Base-by-base conservation (phyloP, 495 filamentous ascomycete species). In the Penicillium bialowiezense region DNA sequence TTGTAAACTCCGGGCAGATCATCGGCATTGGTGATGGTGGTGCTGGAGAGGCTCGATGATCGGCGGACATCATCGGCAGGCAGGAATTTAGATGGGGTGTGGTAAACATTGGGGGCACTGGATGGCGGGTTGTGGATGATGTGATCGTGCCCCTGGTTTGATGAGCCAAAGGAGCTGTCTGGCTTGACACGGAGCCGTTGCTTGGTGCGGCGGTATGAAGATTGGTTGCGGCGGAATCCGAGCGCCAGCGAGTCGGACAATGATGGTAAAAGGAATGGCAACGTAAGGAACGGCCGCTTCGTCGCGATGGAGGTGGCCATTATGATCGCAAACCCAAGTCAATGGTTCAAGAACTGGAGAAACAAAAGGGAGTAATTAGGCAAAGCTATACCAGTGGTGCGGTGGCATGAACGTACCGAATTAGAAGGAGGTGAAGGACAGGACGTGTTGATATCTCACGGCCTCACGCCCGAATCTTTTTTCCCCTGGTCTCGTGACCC, bases 111-210 rank as follows among this genome's bases (percentile, higher is more conserved):
- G 2, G 95, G 81, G 0, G 82, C 79, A 26, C 89, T 83, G n/a
- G 91, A 86, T 6, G 93, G 93, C 34, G 93, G 93, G 72, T 97
- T 97, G 84, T 86, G 91, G 70, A 98, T 84, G 65, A 97, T 89
- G 56, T 89, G 78, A 54, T 84, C 75, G 48, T 69, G 58, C 4
- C 56, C 20, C 33, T 78, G 68, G 20, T 72, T 60, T 8, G 78
- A 61, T 15, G 68, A 55, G 43, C 79, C 73, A 71, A 89, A 92
- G 44, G 87, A 86, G 9, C 80, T 74, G 68, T 90, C 85, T 20
- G 86, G 86, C 46, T 85, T 81, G 56, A 91, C 76, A 51, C 82
- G 81, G 51, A 91, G 80, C 10, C 82, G 78, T 69, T 85, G 82
- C 66, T 83, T 86, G 35, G 82, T 86, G 26, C 89, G 86, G 34